Evolutionary conservation across 2,329 filamentous ascomycete species (phyloP), one percentile per base, ranked within the genome.

Genomic region (Diplodia scrobiculata): DNA sequence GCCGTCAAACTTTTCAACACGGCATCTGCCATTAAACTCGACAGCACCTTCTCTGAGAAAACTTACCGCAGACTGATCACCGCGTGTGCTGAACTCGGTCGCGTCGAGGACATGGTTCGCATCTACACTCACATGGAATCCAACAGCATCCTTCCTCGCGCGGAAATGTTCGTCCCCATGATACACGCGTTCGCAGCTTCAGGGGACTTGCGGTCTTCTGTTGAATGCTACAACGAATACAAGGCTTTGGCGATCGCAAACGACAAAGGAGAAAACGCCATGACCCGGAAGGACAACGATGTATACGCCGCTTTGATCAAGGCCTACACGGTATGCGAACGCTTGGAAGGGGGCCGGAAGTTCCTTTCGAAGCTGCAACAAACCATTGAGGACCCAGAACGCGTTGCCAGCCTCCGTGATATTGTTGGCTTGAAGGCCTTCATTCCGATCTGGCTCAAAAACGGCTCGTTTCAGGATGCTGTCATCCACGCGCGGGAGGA

Each of bases 201-300:
- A 11, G 91, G 92, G 59, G 92, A 98, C 75, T 81, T 98, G 52
- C 84, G 88, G 72, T 96, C 91, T 71, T 95, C 93, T 21, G 91
- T 98, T 6, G 92, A 97, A 76, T 92, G 92, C 79, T 99, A 97
- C 80, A 94, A 96, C 70, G 91, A 97, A 78, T 98, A 98, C 83
- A 92, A 92, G 74, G 86, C 87, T 53, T 83, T 97, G 50, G 93
- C 94, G n/a, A 87, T 98, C 63, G 88, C 89, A 47, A 86, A 95
- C 75, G 91, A 97, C 76, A 86, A 84, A 47, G 92, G 92, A 66
- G 82, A 87, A 67, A 82, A 88, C 54, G 85, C 85, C 10, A 83
- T 89, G 54, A 84, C 89, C 69, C 88, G 93, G 60, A 84, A 91
- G 55, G 94, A 98, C 74, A 87, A 89, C 32, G 84, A 92, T 70